Evolutionary conservation across 2,329 filamentous ascomycete genomes (phyloP).

Genomic region (Colletotrichum kahawae): DNA sequence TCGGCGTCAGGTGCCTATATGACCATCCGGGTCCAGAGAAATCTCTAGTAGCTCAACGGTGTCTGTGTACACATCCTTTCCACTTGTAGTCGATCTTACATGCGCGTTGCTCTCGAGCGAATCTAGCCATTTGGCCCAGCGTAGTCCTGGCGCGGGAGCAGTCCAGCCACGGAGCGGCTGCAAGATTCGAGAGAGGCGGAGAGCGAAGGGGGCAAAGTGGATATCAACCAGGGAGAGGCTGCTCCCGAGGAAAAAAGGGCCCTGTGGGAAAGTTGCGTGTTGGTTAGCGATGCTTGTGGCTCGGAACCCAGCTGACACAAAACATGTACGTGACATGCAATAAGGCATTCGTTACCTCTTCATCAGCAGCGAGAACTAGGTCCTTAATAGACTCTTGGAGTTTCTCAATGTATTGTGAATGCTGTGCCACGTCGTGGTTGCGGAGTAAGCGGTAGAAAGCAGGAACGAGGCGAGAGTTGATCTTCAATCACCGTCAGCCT

Average conservation of each 20-base stretch:
- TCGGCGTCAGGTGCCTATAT: background rate
- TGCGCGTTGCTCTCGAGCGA: conserved; percentile 70
- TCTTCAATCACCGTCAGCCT: conserved; percentile 43
- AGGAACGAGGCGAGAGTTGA: conserved; percentile 79
- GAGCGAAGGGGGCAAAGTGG: conserved; percentile 76
- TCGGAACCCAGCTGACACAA: background rate
- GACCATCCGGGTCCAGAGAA: conserved; percentile 4
- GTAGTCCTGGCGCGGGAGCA: conserved; percentile 61
- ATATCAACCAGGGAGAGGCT: conserved; percentile 70
- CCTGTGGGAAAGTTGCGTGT: conserved; percentile 35
- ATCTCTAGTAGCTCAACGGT: conserved; percentile 60
- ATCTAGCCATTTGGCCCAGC: conserved; percentile 73
- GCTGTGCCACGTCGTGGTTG: conserved; percentile 63
- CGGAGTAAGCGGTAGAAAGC: conserved; percentile 77
- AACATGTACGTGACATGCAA: background rate
- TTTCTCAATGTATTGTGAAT: conserved; percentile 62
- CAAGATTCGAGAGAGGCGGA: conserved; percentile 71
- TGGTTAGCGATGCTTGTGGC: background rate
- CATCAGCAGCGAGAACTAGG: conserved; percentile 53
- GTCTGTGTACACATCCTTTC: conserved; percentile 55
- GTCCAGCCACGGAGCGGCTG: conserved; percentile 71
- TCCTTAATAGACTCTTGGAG: conserved; percentile 68
- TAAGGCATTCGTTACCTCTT: conserved; percentile 34
- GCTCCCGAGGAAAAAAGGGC: conserved; percentile 71
- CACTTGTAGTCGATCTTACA: conserved; percentile 71